These are phyloP conservation scores for Saccharomyces mikatae DNA, from an alignment of 805 yeast genomes.

Conservation along the genomic window DNA sequence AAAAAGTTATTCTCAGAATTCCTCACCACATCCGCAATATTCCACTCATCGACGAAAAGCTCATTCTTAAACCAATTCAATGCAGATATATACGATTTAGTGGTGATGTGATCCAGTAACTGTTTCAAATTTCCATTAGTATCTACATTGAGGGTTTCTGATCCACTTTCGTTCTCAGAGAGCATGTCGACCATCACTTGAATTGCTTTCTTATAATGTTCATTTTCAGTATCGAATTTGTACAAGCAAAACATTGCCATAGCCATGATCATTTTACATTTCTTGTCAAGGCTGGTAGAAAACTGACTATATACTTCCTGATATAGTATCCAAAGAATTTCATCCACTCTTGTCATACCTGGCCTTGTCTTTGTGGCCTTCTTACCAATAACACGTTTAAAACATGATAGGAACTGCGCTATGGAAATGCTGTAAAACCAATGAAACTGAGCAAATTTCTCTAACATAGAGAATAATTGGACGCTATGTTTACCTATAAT, in stretches of 20 bases:
- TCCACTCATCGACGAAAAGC: not conserved
- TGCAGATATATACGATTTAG: conserved; percentile 10
- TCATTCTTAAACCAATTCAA: conserved; percentile 1
- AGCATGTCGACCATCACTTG: not conserved
- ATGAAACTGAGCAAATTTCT: conserved; percentile 35
- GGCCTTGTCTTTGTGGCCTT: conserved; percentile 1
- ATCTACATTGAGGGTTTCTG: not conserved
- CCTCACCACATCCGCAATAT: conserved; percentile 2
- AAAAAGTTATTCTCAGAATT: conserved; percentile 21
- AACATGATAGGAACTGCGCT: conserved; percentile 33
- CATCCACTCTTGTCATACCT: conserved; percentile 16
- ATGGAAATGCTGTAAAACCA: conserved; percentile 55
- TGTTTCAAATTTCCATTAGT: not conserved
- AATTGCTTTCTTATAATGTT: conserved; percentile 1
- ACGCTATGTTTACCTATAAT: conserved; percentile 53
- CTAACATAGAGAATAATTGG: conserved; percentile 40
- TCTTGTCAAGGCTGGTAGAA: conserved; percentile 39
- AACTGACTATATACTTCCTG: conserved; percentile 38
- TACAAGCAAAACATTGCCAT: conserved; percentile 30
- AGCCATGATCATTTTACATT: conserved; percentile 41
- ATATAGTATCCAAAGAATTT: conserved; percentile 36
- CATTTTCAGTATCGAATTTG: conserved; percentile 7
- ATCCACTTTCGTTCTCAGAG: not conserved
- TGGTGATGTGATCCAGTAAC: not conserved
- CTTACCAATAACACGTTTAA: conserved; percentile 26